Evolutionary conservation across 2,329 filamentous ascomycete genomes (phyloP), one percentile per base, ranked within the genome.

Genomic region (Xylariomycetidae sp.): DNA sequence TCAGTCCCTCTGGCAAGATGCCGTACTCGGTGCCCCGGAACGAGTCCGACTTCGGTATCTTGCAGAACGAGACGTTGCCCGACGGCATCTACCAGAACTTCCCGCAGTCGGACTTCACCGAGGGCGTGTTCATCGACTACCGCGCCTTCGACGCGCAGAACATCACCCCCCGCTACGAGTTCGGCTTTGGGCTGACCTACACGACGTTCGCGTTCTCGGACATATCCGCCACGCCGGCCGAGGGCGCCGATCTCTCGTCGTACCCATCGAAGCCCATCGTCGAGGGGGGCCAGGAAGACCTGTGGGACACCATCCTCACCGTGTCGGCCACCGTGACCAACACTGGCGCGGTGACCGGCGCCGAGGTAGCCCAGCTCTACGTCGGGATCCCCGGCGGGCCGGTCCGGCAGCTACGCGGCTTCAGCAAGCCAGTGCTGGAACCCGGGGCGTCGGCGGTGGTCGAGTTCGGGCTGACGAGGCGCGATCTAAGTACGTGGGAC

Each of bases 401-500:
- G 18, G 55, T 49, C 2, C 40, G 58, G 39, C 76, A 80, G 50
- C 62, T 84, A 5, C 65, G 80, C 9, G 77, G 80, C 4, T 84
- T 83, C 45, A 67, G 67, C 37, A 82, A 83, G 56, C 63, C 78
- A 6, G 56, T 58, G 12, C 51, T 85, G 11, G 54, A 58, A 12
- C 51, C 67, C 0, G 71, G 68, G 1, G 63, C 69, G 38, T 69
- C 59, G 7, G 53, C 63, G n/a, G 66, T 57, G 1, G 67, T 77
- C 3, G 61, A 54, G 0, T 72, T 85, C 42, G 60, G 65, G 16
- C 54, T 85, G 17, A 74, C 69, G 18, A 64, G 76, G 32, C 69
- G 76, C 31, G 81, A 85, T 54, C 42, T 85, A 28, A 81, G 76
- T 46, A 75, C 80, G 31, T 85, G 80, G 80, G 74, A 83, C 52